Evolutionary conservation across 2,329 filamentous ascomycete species (phyloP).

Genomic region (Alternaria brassicicola): DNA sequence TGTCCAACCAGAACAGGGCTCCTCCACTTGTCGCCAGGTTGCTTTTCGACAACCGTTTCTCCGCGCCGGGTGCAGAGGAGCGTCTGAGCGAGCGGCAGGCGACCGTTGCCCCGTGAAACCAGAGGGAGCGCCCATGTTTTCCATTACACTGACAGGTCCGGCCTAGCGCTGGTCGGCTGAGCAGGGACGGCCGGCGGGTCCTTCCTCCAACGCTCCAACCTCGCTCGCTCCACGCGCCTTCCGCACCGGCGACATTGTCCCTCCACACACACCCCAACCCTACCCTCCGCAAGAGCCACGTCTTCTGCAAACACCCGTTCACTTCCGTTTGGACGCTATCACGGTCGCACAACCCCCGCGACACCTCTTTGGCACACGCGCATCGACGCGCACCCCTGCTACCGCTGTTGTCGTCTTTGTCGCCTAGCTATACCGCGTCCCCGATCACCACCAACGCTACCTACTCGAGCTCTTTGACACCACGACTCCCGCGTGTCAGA

Average conservation of each 20-base stretch:
- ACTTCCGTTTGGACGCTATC: background rate
- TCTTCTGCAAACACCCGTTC: slow-evolving; percentile 1
- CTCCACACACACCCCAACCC: slow-evolving; percentile 10
- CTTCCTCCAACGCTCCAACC: slow-evolving; percentile 17
- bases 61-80: slow-evolving; percentile 14
- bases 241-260: slow-evolving; percentile 9
- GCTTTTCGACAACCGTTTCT: slow-evolving; percentile 10
- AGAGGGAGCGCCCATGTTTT: slow-evolving; percentile 9
- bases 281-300: slow-evolving; percentile 2
- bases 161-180: slow-evolving; percentile 10
- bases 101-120: slow-evolving; percentile 23
- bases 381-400: slow-evolving; percentile 27
- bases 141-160: background rate
- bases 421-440: slow-evolving; percentile 9
- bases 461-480: slow-evolving; percentile 1
- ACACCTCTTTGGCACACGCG: slow-evolving; percentile 24
- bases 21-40: slow-evolving; percentile 8
- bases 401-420: slow-evolving; percentile 18
- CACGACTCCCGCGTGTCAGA: slow-evolving; percentile 4
- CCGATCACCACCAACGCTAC: slow-evolving; percentile 8
- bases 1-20: slow-evolving; percentile 15
- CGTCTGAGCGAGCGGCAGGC: slow-evolving; percentile 18
- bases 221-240: slow-evolving; percentile 13
- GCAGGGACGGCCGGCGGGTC: slow-evolving; percentile 10
- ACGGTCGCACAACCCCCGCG: slow-evolving; percentile 18